Conservation (phyloP, 2,329 filamentous ascomycete genomes). For the Nothomitra cinnamomea region DNA sequence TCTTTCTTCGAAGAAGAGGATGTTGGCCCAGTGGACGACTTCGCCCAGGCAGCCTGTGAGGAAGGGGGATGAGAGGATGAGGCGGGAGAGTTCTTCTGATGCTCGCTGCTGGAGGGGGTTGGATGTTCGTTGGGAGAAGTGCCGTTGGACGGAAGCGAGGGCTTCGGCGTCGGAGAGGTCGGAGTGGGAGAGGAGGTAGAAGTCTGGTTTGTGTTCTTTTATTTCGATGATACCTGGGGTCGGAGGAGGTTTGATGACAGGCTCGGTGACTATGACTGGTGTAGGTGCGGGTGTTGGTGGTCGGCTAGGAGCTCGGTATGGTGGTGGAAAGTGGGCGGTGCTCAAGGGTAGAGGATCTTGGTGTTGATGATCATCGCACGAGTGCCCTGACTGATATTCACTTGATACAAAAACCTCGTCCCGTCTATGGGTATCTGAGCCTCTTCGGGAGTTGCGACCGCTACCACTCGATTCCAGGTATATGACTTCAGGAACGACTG, state of each 20-base stretch:
- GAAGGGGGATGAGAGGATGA: constrained; percentile 26
- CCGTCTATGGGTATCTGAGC: no score
- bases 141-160: neutral
- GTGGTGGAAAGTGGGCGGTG: neutral
- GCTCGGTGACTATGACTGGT: neutral
- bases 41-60: constrained; percentile 39
- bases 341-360: neutral
- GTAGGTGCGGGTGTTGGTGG: neutral
- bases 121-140: constrained; percentile 26
- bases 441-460: neutral
- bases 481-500: neutral
- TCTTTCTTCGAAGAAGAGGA: constrained; percentile 40
- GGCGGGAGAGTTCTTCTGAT: constrained; percentile 38
- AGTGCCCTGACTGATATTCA: neutral
- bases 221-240: neutral
- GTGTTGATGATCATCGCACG: neutral
- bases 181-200: constrained; percentile 5
- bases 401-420: neutral
- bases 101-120: constrained; percentile 40
- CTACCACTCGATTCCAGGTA: neutral
- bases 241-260: neutral
- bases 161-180: neutral
- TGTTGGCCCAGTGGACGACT: constrained; percentile 44
- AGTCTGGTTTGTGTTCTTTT: constrained; percentile 21
- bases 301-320: neutral